A percentile compares a stretch with the other conserved stretches of the same genome.
These are phyloP conservation scores for Platanthera guangdongensis DNA, from an alignment of 106 monocot genomes.

Conservation along the genomic window DNA sequence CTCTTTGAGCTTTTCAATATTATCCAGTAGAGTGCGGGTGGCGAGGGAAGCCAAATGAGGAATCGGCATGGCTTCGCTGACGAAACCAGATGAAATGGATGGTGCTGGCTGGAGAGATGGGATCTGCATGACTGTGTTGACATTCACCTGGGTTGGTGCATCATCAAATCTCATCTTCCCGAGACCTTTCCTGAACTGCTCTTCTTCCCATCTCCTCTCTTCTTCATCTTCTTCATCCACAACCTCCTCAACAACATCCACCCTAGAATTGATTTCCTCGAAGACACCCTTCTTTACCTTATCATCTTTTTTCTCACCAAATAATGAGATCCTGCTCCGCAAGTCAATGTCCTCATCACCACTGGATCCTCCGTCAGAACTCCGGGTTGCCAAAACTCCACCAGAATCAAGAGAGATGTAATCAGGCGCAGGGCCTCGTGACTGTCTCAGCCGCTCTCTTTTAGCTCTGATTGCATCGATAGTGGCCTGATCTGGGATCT, in stretches of 20 bases:
- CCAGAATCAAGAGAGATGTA: conserved; percentile 76
- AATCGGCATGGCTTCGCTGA: conserved; percentile 53
- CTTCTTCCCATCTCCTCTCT: conserved; percentile 95
- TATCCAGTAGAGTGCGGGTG: conserved; percentile 46
- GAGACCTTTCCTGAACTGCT: conserved; percentile 82
- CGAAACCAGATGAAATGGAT: background rate
- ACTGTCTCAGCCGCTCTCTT: conserved; percentile 60
- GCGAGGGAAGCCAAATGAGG: conserved; percentile 71
- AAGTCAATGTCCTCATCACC: conserved; percentile 85
- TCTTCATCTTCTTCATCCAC: conserved; percentile 72
- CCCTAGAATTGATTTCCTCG: conserved; percentile 35
- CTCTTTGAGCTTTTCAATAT: conserved; percentile 58
- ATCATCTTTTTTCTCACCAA: conserved; percentile 34
- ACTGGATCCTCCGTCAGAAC: conserved; percentile 45
- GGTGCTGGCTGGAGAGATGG: conserved; percentile 11
- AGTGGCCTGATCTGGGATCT: conserved; percentile 67
- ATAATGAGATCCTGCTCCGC: conserved; percentile 54
- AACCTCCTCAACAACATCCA: conserved; percentile 12
- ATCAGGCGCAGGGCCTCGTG: conserved; percentile 44
- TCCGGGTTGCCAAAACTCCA: conserved; percentile 37
- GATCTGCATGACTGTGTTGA: conserved; percentile 1
- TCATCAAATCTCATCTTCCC: conserved; percentile 73
- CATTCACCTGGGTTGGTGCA: conserved; percentile 13
- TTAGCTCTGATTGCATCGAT: conserved; percentile 76
- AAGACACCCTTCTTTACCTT: conserved; percentile 54